Evolutionary conservation across 2,329 filamentous ascomycete species (phyloP).

Genomic region (Aureobasidium vineae): DNA sequence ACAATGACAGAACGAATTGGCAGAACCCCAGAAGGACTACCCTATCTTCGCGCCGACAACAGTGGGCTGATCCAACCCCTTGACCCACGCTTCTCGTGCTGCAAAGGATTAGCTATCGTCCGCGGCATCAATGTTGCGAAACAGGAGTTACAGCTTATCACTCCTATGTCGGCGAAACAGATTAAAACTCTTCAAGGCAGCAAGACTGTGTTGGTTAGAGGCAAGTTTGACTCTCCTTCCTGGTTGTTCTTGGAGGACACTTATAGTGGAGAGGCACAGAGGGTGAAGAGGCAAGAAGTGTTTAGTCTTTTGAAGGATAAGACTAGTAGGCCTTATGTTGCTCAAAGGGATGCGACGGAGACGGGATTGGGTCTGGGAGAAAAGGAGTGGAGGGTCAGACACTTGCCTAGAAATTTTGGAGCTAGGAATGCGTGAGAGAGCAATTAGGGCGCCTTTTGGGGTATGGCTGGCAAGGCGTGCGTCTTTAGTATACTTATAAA

Average conservation of each 20-base stretch:
- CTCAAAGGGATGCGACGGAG: constrained; percentile 8
- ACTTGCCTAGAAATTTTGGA: constrained; percentile 23
- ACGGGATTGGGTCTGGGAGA: constrained; percentile 14
- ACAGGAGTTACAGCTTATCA: constrained; percentile 62
- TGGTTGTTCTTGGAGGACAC: constrained; percentile 69
- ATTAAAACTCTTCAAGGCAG: constrained; percentile 40
- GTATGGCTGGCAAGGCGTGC: too few species aligned
- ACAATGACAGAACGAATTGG: constrained; percentile 37
- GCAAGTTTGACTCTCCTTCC: constrained; percentile 65
- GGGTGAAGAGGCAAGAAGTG: constrained; percentile 23
- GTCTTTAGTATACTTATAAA: too few species aligned
- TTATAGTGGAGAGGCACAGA: constrained; percentile 41
- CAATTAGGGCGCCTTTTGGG: not conserved
- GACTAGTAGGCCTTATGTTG: constrained; percentile 25
- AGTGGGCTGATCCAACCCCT: constrained; percentile 51
- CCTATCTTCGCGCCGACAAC: constrained; percentile 58
- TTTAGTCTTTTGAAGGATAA: constrained; percentile 39
- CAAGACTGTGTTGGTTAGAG: constrained; percentile 63
- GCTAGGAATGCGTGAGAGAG: not conserved
- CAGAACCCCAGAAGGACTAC: constrained; percentile 55
- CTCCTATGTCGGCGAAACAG: constrained; percentile 51
- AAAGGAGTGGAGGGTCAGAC: constrained; percentile 27
- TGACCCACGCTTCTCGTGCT: constrained; percentile 58
- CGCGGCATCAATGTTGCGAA: constrained; percentile 62
- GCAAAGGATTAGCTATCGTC: constrained; percentile 66